Conservation (phyloP, 257 asterid genomes). For the Petunia secreta region DNA sequence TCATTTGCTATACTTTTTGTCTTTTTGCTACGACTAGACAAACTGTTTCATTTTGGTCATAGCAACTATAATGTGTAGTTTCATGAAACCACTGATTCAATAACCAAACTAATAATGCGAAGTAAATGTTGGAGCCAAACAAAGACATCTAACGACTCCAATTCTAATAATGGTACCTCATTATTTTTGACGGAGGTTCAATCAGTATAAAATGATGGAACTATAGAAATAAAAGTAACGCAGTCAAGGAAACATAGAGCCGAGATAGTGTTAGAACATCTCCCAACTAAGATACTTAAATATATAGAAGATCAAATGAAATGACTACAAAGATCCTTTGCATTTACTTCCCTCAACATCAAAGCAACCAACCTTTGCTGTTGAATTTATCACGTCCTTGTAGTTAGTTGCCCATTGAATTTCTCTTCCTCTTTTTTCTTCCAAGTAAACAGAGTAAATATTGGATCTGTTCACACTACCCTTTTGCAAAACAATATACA, state of each 20-base stretch:
- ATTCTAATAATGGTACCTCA: neutral
- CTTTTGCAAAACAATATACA: neutral
- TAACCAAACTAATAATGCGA: neutral
- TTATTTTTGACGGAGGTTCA: constrained; percentile 3
- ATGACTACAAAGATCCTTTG: constrained; percentile 22
- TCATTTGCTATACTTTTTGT: neutral
- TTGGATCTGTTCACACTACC: neutral
- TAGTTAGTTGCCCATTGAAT: neutral
- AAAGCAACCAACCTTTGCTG: constrained; percentile 10
- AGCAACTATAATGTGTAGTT: neutral
- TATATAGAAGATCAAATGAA: neutral
- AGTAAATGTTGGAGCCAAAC: neutral
- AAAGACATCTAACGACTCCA: neutral
- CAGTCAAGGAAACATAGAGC: neutral
- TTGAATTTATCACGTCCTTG: constrained; percentile 8
- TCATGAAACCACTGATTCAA: neutral
- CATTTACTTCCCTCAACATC: constrained; percentile 18
- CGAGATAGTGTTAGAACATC: neutral
- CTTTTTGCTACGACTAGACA: neutral
- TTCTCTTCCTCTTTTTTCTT: neutral
- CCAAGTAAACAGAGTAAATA: neutral
- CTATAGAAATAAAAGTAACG: neutral
- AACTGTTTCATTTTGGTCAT: neutral
- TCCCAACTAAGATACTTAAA: neutral
- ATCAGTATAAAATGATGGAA: neutral